Conservation (phyloP, 176 grass and related monocot species). For the Ensete glaucum region DNA sequence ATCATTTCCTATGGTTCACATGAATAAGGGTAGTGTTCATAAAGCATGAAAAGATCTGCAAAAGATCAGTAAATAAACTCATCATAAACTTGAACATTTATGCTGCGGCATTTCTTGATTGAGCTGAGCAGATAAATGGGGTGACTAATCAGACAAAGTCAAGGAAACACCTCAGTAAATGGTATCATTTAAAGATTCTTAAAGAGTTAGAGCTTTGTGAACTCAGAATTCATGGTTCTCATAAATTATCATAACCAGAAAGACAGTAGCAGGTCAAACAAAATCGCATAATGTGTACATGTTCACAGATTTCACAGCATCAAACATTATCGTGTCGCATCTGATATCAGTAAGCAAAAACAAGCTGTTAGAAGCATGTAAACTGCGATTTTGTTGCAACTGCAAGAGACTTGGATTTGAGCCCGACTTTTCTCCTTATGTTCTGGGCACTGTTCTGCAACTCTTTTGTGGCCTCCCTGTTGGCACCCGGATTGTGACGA, state of each 20-base stretch:
- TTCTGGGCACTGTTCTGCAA: not conserved
- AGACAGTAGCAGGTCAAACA: not conserved
- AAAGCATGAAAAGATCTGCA: no score
- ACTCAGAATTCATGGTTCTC: not conserved
- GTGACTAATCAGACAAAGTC: not conserved
- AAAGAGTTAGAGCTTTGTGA: not conserved
- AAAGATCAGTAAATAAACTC: no score
- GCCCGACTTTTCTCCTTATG: not conserved
- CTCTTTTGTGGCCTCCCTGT: not conserved
- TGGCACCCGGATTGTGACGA: constrained; percentile 14
- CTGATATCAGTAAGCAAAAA: not conserved
- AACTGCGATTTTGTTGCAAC: not conserved
- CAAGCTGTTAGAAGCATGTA: no score
- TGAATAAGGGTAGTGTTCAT: no score
- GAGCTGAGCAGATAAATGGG: no score
- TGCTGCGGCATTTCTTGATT: no score
- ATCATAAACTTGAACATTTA: no score
- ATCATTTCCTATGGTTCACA: no score
- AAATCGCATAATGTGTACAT: not conserved
- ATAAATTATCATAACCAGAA: not conserved
- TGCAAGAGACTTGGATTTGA: constrained; percentile 1
- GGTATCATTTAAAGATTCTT: not conserved
- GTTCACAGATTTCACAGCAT: not conserved
- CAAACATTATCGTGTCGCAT: not conserved
- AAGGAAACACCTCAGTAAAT: not conserved